Evolutionary conservation across 2,329 filamentous ascomycete genomes (phyloP).

Genomic region (Blastomyces percursus): DNA sequence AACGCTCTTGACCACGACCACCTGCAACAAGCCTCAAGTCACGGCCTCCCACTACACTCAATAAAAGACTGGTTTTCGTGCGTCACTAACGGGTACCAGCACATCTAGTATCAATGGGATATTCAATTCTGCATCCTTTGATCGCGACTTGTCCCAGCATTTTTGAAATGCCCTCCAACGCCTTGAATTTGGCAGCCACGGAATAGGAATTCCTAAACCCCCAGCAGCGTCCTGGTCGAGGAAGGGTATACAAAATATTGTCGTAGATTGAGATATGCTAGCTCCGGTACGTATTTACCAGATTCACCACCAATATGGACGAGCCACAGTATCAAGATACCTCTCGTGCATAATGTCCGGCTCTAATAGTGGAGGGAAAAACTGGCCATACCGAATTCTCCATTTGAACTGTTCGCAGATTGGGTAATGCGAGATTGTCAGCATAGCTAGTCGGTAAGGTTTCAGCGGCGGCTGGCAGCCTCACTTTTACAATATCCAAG

Average conservation of each 20-base stretch:
- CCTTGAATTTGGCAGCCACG: not conserved
- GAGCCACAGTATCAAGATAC: slow-evolving; percentile 4
- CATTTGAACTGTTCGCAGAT: not conserved
- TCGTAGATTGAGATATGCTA: not conserved
- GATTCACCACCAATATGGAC: slow-evolving; percentile 1
- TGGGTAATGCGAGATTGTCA: slow-evolving; percentile 1
- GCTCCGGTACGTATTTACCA: not conserved
- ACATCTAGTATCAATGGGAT: not conserved
- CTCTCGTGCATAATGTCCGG: slow-evolving; percentile 2
- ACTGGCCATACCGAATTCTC: not conserved
- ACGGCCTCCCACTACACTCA: not conserved
- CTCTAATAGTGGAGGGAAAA: not conserved
- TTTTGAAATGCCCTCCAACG: not conserved
- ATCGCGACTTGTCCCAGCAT: not conserved
- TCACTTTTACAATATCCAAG: slow-evolving; percentile 3
- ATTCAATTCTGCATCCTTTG: not conserved
- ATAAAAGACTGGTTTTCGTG: not conserved
- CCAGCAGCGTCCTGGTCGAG: not conserved
- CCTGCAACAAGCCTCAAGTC: slow-evolving; percentile 3
- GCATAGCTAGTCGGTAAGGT: not conserved
- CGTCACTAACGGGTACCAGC: not conserved
- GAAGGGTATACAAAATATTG: not conserved
- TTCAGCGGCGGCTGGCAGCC: slow-evolving; percentile 3
- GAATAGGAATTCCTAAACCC: not conserved
- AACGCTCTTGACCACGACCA: slow-evolving; percentile 1